Base-by-base conservation (phyloP, 169 alveolate genomes). In the Plasmodium knowlesi region DNA sequence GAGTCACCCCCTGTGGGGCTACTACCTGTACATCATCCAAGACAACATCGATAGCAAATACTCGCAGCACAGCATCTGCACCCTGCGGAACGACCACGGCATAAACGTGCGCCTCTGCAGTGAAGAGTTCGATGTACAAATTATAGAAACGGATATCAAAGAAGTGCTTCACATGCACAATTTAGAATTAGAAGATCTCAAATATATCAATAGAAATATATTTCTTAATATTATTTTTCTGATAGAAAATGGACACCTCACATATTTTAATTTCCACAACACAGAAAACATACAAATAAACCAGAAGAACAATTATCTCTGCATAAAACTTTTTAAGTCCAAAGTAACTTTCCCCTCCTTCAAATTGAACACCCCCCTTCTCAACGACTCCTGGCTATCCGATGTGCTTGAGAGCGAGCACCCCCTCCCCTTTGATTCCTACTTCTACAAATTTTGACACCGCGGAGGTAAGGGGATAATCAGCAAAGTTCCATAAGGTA, bases 231-330 rank as follows among this genome's bases (percentile, higher is more conserved):
- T 81, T 2, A 80, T 89, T 19, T 89, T 89, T 80, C 80, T 89
- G 53, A 81, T 89, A 28, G 94, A 89, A 89, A 89, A 89, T 89
- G 94, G 91, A 16, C 94, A 89, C 37, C 54, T 89, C 22, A 89
- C 90, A 28, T 89, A 89, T 43, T 89, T 89, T 19, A 71, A 67
- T 6, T 81, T 89, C 82, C 82, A 79, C 16, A 81, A 89, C 41
- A 89, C 94, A 4, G 94, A 89, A 6, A 78, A 41, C 82, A 67
- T 89, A 37, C 25, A 57, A 12, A 89, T 89, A 16, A 80, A 8
- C n/a, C 94, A 89, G 53, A 78, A 76, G 73, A 80, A 89, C 83
- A 79, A 89, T 43, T 89, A 81, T 67, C n/a, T 89, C 12, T 80
- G 41, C 16, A 89, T 89, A 14, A 76, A 89, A 32, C 14, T 89